Evolutionary conservation across 257 asterid species (phyloP).

Genomic region (Osmanthus fragrans): DNA sequence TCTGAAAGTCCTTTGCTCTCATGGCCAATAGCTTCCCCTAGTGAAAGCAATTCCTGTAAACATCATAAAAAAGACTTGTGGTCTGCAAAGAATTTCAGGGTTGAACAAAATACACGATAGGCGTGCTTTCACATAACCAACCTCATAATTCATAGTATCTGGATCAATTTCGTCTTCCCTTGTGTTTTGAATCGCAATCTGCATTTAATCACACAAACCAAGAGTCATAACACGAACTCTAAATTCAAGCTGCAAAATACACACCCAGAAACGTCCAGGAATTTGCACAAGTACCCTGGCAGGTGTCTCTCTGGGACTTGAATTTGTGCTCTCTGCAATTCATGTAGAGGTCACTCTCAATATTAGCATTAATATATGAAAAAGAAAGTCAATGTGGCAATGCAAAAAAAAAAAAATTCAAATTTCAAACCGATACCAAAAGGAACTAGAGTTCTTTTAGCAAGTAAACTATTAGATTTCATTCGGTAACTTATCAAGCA

Average conservation of each 20-base stretch:
- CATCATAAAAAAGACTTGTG: constrained; percentile 11
- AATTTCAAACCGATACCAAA: neutral
- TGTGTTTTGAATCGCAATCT: constrained; percentile 42
- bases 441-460: neutral
- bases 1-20: constrained; percentile 79
- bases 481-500: neutral
- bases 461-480: neutral
- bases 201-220: constrained; percentile 25
- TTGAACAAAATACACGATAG: neutral
- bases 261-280: constrained; percentile 18
- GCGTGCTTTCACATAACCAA: constrained; percentile 25
- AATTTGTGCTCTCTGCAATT: constrained; percentile 50
- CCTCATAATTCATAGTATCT: constrained; percentile 89
- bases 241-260: constrained; percentile 20
- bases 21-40: constrained; percentile 82
- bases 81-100: neutral
- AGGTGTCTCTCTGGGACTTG: constrained; percentile 37
- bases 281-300: constrained; percentile 43
- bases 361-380: neutral
- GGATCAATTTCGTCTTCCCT: constrained; percentile 74
- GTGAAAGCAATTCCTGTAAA: constrained; percentile 67
- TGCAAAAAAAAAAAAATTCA: neutral
- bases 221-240: neutral
- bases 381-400: neutral
- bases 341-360: constrained; percentile 22